Evolutionary conservation across 148 eudicot genomes (phyloP), one percentile per base, ranked within the genome.

Genomic region (Talinum fruticosum): DNA sequence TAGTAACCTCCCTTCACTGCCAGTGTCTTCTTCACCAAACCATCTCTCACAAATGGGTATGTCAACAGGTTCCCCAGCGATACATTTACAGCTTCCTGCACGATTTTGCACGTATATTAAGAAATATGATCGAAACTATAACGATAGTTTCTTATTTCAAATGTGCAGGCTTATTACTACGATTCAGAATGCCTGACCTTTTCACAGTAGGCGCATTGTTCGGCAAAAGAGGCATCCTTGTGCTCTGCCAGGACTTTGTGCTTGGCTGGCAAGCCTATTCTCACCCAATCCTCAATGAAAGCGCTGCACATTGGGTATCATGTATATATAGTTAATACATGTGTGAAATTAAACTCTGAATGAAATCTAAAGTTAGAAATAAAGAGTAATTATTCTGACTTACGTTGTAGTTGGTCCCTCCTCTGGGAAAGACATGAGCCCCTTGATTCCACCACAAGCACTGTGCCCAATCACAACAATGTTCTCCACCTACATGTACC

Each of bases 401-500:
- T 86, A 93, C 97, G 99, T 96, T n/a, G 90, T 64, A 72, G 73
- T 78, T 33, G 91, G 71, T 51, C 96, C 97, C 15, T 87, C 92
- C 21, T 79, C 84, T 2, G 94, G 88, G 88, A 91, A 75, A 33
- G 97, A 82, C 99, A 96, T 88, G 77, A 96, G 96, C 62, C 97
- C 99, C 85, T 96, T 96, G 77, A 96, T 96, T 72, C 99, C 99
- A 85, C 99, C 99, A 82, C 99, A 96, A 53, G 85, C 81, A 78
- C 99, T 96, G 86, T 96, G 99, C 7, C 99, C 99, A 78, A 96
- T 91, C 28, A 96, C 97, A 41, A 96, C 89, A 76, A 96, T 96
- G 75, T 89, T 76, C 75, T 82, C 73, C 47, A 95, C 98, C 98
- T 93, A 86, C 24, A 10, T 34, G 16, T n/a, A 23, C 4, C 64